Base-by-base conservation (phyloP, 2,329 filamentous ascomycete species). In the Mycogone perniciosa region DNA sequence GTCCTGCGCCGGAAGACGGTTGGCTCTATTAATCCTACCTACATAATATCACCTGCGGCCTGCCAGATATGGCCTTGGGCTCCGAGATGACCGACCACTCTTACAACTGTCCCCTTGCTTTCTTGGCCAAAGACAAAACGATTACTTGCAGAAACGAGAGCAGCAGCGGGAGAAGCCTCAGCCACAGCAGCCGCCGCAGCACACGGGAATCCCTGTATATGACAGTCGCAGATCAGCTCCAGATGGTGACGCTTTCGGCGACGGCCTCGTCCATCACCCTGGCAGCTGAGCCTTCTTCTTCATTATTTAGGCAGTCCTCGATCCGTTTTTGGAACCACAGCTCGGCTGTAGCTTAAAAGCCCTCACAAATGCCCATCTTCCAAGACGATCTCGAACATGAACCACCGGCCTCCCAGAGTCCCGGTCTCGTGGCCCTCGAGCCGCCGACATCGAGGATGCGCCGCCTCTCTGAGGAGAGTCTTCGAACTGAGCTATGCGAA, bases 401-500 rank as follows among this genome's bases (percentile, higher is more conserved):
- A 53, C 53, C 55, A 39, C 51, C 48, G 40, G 57, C 53, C 55
- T 48, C 59, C 57, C 33, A 45, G 29, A 34, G 34, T 13, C 10
- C 34, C 31, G 56, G 58, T 38, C 42, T 54, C 31, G 38, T 60
- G 46, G 37, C 55, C 39, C 41, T 59, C 27, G 53, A 55, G 38
- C 51, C 57, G 5, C 42, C 46, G 10, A 48, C 59, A 31, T 35
- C 58, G 30, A 55, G 53, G 7, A 53, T 52, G 40, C 60, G 68
- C 30, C 65, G 66, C 38, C 63, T 73, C 30, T 84, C 81, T 0
- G 79, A 83, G 54, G 80, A 83, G 61, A 83, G 79, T 61, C 76
- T 84, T 35, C 71, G 75, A 26, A 81, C 79, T 29, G 80, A 84
- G 31, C 67, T 84, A 7, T 83, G 80, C 59, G 81, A 84, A 50